A percentile compares a stretch with the other conserved stretches of the same genome.
Evolutionary conservation across 2,329 filamentous ascomycete species (phyloP).

Genomic region (Acrodontium crateriforme): DNA sequence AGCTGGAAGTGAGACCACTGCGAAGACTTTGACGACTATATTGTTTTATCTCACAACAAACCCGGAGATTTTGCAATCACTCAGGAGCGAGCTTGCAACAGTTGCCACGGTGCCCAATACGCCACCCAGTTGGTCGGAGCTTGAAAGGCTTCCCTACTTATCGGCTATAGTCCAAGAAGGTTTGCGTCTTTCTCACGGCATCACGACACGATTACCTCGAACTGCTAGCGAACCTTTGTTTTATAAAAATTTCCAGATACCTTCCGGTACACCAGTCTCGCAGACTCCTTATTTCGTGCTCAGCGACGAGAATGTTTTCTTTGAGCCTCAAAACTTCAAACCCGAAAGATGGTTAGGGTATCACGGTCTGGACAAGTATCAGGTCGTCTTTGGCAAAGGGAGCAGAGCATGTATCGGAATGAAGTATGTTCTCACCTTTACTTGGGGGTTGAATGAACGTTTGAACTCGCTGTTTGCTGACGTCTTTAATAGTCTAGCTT

Average conservation of each 20-base stretch:
- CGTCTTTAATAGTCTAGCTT: constrained; percentile 11
- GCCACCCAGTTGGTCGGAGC: constrained; percentile 1
- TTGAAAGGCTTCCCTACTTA: constrained; percentile 20
- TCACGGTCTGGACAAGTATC: constrained; percentile 15
- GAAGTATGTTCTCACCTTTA: constrained; percentile 8
- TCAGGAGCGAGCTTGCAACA: not conserved
- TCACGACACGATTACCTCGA: not conserved
- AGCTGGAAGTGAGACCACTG: constrained; percentile 2
- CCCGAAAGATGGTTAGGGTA: constrained; percentile 23
- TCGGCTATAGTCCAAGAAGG: constrained; percentile 21
- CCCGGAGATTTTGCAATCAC: not conserved
- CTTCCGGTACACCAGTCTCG: constrained; percentile 14
- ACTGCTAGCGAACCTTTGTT: too few relatives aligned
- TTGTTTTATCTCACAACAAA: constrained; percentile 1
- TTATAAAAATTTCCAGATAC: too few relatives aligned
- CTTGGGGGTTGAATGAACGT: not conserved
- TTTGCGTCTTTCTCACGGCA: not conserved
- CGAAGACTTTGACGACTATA: not conserved
- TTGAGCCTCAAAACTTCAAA: constrained; percentile 22
- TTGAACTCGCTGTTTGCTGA: constrained; percentile 1
- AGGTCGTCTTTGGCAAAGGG: constrained; percentile 23
- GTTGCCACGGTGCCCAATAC: not conserved
- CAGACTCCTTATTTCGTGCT: constrained; percentile 18
- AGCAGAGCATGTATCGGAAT: constrained; percentile 20
- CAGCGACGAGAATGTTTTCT: constrained; percentile 19